A percentile compares a stretch with the other conserved stretches of the same genome.
These are phyloP conservation scores for Podaxis sp. DNA, from an alignment of 768 basidiomycete species.

Conservation along the genomic window DNA sequence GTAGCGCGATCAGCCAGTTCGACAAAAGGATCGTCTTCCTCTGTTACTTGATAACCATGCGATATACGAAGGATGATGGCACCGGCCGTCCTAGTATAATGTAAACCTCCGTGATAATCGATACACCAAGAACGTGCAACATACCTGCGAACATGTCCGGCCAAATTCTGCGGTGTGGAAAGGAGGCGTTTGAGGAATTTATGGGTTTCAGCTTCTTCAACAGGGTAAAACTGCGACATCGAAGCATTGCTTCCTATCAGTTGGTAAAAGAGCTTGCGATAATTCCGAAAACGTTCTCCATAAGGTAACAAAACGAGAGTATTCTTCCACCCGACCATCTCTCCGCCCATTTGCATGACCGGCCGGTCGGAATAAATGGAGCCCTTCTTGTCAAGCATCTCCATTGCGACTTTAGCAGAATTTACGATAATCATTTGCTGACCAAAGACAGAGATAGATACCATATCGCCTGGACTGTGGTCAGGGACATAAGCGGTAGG, in stretches of 20 bases:
- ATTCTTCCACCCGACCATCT: slow-evolving; percentile 42
- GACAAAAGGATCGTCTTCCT: slow-evolving; percentile 39
- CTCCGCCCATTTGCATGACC: slow-evolving; percentile 38
- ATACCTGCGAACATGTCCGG: slow-evolving; percentile 36
- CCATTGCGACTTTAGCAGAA: slow-evolving; percentile 36
- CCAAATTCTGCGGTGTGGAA: slow-evolving; percentile 32
- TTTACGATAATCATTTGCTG: slow-evolving; percentile 49
- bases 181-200: slow-evolving; percentile 38
- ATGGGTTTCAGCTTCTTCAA: slow-evolving; percentile 39
- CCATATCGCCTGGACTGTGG: slow-evolving; percentile 36
- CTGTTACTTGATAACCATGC: slow-evolving; percentile 42
- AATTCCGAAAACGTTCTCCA: slow-evolving; percentile 39
- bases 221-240: slow-evolving; percentile 37
- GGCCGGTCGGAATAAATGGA: slow-evolving; percentile 60
- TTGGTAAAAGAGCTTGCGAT: slow-evolving; percentile 41
- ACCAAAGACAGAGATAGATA: slow-evolving; percentile 42
- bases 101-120: neutral
- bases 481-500: neutral
- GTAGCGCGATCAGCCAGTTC: slow-evolving; percentile 37
- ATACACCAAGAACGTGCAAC: slow-evolving; percentile 14
- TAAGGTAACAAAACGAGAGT: slow-evolving; percentile 36
- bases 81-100: slow-evolving; percentile 37
- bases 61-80: slow-evolving; percentile 45
- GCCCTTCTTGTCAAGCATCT: slow-evolving; percentile 53
- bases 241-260: slow-evolving; percentile 38